Conservation (phyloP, 1,284 basidiomycete genomes). For the Ceratobasidium sp. region DNA sequence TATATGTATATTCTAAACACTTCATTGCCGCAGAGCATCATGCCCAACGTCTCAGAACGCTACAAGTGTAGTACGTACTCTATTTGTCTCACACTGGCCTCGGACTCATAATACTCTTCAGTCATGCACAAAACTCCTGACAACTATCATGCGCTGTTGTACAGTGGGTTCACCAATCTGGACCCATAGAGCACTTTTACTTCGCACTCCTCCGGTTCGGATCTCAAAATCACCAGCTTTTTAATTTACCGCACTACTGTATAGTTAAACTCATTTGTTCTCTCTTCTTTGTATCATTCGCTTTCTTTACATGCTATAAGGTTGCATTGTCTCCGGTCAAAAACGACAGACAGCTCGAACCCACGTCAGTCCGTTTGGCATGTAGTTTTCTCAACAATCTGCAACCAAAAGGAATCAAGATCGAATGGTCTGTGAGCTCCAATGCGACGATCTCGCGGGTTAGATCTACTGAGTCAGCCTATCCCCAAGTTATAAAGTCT, state of each 20-base stretch:
- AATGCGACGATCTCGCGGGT: neutral
- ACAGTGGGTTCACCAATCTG: constrained; percentile 30
- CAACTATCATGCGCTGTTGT: constrained; percentile 32
- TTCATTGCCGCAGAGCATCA: constrained; percentile 22
- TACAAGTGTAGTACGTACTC: constrained; percentile 30
- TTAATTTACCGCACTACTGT: constrained; percentile 18
- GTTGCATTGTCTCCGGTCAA: neutral
- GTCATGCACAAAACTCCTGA: constrained; percentile 39
- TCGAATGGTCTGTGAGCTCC: too few species aligned
- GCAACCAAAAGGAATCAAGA: too few species aligned
- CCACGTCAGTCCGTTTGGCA: too few species aligned
- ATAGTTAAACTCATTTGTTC: neutral
- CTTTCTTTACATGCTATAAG: constrained; percentile 22
- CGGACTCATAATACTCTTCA: neutral
- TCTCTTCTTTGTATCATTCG: constrained; percentile 33
- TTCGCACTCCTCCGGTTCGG: neutral
- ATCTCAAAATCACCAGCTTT: constrained; percentile 13
- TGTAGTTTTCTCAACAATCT: too few species aligned
- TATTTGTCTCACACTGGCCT: neutral
- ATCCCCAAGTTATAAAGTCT: neutral
- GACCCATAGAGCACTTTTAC: constrained; percentile 5
- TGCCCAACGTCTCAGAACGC: constrained; percentile 38
- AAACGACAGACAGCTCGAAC: neutral
- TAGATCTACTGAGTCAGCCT: neutral
- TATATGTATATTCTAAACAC: neutral